Percentiles rank a stretch among this genome's conserved stretches.
Evolutionary conservation across 495 filamentous ascomycete species (phyloP).

Genomic region (Pyronema domesticum): DNA sequence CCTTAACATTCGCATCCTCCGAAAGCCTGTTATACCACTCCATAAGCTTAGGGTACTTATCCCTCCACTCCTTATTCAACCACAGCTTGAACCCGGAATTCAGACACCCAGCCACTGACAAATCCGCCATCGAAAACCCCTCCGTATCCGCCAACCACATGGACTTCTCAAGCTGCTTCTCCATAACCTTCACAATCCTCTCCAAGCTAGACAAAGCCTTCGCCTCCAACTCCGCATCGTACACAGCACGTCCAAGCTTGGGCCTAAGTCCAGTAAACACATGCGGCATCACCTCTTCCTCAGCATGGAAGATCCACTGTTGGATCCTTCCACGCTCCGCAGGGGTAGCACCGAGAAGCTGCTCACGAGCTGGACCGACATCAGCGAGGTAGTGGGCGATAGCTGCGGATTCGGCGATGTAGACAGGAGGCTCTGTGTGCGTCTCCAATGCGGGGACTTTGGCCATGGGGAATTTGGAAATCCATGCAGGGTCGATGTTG

Average conservation of each 20-base stretch:
- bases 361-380: background rate
- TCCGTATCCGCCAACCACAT: slow-evolving; percentile 8
- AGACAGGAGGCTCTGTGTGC: background rate
- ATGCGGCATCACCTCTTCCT: background rate
- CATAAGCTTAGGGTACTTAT: background rate
- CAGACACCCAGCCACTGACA: background rate
- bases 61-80: background rate
- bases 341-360: slow-evolving; percentile 2
- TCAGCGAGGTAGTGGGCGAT: slow-evolving; percentile 1
- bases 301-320: slow-evolving; percentile 4
- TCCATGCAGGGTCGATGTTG: background rate
- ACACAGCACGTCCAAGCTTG: background rate
- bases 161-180: slow-evolving; percentile 4
- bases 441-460: slow-evolving; percentile 5
- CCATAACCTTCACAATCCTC: background rate
- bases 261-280: background rate
- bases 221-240: background rate
- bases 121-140: slow-evolving; percentile 6
- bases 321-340: background rate
- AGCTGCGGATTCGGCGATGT: background rate
- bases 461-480: background rate
- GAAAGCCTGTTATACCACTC: background rate
- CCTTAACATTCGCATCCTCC: background rate
- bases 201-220: background rate
- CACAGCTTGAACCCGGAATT: background rate